Evolutionary conservation across 2,329 filamentous ascomycete genomes (phyloP).

Genomic region (Neofusicoccum ribis): DNA sequence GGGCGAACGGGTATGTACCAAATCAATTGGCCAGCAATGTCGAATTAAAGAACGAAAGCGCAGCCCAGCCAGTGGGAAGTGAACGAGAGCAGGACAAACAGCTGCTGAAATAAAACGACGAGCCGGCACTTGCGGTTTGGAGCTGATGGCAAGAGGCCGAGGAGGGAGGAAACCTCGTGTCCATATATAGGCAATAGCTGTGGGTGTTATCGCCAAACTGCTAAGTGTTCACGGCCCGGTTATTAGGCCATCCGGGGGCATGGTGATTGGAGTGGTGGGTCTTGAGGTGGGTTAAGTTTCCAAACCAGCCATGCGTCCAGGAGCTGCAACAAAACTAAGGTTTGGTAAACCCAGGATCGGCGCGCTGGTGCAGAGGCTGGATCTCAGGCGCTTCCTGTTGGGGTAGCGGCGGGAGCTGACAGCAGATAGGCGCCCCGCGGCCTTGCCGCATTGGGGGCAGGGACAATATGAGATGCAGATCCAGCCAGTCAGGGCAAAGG

Average conservation of each 20-base stretch:
- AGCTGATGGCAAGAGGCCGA: constrained; percentile 24
- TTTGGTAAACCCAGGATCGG: constrained; percentile 21
- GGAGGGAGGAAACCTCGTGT: not conserved
- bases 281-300: constrained; percentile 44
- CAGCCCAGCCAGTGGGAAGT: constrained; percentile 57
- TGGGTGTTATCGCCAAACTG: constrained; percentile 36
- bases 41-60: constrained; percentile 51
- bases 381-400: constrained; percentile 16
- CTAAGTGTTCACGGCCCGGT: constrained; percentile 26
- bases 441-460: constrained; percentile 1
- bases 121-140: constrained; percentile 40
- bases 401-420: constrained; percentile 8
- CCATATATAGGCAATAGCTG: constrained; percentile 15
- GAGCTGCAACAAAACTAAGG: constrained; percentile 20
- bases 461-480: constrained; percentile 11
- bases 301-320: constrained; percentile 39
- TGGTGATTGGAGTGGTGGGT: constrained; percentile 43
- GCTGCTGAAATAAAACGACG: constrained; percentile 39
- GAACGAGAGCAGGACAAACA: constrained; percentile 47
- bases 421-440: constrained; percentile 5
- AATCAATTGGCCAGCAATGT: constrained; percentile 44
- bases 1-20: constrained; percentile 27
- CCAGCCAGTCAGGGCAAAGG: not conserved
- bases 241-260: constrained; percentile 24
- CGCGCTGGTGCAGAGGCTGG: constrained; percentile 3